phyloP scores from a whole-genome alignment of 495 filamentous ascomycete genomes.

The Hypoxylon intermedium region DNA sequence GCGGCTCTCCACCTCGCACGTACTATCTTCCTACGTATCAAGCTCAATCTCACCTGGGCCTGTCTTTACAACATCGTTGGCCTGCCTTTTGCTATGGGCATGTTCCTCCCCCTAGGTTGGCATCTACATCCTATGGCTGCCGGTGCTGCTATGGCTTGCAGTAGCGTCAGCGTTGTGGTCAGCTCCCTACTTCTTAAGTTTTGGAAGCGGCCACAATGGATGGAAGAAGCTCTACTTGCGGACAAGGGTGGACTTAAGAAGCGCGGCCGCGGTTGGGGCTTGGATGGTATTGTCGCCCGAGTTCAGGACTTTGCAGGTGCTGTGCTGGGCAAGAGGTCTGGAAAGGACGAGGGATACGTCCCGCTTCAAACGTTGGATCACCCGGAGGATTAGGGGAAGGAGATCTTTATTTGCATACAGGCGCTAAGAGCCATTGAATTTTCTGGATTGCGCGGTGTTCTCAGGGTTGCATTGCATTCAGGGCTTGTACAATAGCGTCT shows the following conservation, averaged over 20 bases:
- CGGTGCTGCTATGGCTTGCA: conserved; percentile 91
- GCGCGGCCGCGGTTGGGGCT: conserved; percentile 56
- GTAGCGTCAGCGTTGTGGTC: conserved; percentile 86
- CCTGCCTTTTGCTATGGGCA: conserved; percentile 94
- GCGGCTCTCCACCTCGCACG: conserved; percentile 82
- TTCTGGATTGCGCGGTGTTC: neutral
- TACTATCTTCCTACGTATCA: conserved; percentile 90
- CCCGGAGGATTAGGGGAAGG: conserved; percentile 32
- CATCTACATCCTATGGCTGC: conserved; percentile 94
- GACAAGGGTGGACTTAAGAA: conserved; percentile 54
- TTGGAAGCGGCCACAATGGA: conserved; percentile 89
- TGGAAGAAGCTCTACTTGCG: conserved; percentile 74
- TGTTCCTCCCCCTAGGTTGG: conserved; percentile 86
- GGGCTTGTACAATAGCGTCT: conserved; percentile 8
- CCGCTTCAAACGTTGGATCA: conserved; percentile 59
- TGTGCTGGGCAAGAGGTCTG: conserved; percentile 46
- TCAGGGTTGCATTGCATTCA: conserved; percentile 9
- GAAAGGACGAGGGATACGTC: conserved; percentile 64
- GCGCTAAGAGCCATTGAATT: neutral
- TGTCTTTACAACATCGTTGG: conserved; percentile 93
- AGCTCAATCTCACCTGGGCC: conserved; percentile 89
- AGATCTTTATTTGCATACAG: neutral
- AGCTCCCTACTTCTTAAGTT: conserved; percentile 84
- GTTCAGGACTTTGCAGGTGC: conserved; percentile 47
- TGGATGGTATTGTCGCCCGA: conserved; percentile 48